These are phyloP conservation scores for Neonectria faginata DNA, from an alignment of 2,329 filamentous ascomycete genomes.

Conservation along the genomic window DNA sequence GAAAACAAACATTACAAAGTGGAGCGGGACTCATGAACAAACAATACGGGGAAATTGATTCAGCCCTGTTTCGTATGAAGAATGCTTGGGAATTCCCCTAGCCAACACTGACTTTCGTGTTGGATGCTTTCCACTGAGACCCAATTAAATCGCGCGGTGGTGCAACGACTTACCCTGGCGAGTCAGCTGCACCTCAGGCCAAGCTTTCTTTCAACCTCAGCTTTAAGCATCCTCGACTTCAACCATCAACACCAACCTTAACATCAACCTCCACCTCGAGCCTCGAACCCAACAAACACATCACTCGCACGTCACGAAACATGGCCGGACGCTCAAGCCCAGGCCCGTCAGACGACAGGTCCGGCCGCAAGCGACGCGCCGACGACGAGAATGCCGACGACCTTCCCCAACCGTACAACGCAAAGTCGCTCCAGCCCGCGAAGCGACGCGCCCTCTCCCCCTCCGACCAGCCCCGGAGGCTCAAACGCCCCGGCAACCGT, in stretches of 20 bases:
- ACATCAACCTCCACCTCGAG: neutral
- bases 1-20: neutral
- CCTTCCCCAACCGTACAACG: conserved; percentile 71
- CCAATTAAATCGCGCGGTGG: conserved; percentile 1
- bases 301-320: neutral
- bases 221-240: neutral
- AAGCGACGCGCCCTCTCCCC: conserved; percentile 69
- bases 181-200: neutral
- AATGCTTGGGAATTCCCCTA: neutral
- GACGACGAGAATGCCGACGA: conserved; percentile 53
- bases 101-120: neutral
- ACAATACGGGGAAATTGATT: too few species aligned
- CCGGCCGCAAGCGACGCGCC: conserved; percentile 49
- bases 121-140: neutral
- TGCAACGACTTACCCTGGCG: neutral
- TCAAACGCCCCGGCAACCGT: conserved; percentile 75
- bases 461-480: conserved; percentile 70
- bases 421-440: conserved; percentile 67
- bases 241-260: neutral
- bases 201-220: conserved; percentile 8
- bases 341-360: conserved; percentile 32
- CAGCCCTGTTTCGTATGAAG: neutral
- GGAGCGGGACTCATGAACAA: too few species aligned
- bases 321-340: conserved; percentile 39
- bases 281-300: neutral